These are phyloP conservation scores for Xenoacremonium recifei DNA, from an alignment of 2,329 filamentous ascomycete species.

Conservation along the genomic window DNA sequence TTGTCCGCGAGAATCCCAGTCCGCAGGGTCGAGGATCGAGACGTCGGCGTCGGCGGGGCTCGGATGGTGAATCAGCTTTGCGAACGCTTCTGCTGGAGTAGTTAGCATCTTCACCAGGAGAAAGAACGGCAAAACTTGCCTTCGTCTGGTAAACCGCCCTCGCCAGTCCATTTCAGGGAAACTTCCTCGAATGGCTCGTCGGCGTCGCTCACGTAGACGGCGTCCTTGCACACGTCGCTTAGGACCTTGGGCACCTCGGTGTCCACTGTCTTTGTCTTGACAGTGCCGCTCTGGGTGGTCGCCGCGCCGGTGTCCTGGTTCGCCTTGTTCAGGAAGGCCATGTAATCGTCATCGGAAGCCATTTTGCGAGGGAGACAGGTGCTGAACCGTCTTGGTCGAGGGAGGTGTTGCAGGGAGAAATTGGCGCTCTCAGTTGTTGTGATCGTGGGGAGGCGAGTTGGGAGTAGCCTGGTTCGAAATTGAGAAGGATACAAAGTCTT, in stretches of 20 bases:
- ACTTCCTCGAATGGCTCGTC: constrained; percentile 86
- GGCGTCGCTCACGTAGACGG: constrained; percentile 75
- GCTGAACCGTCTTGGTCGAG: constrained; percentile 17
- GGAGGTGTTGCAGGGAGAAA: background rate
- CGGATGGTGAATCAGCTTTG: constrained; percentile 61
- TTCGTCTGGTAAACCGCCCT: constrained; percentile 57
- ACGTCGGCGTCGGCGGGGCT: constrained; percentile 55
- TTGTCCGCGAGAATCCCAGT: constrained; percentile 71
- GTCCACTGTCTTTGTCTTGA: constrained; percentile 53
- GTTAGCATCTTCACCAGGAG: constrained; percentile 1
- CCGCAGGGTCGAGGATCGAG: constrained; percentile 62
- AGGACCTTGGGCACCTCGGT: constrained; percentile 61
- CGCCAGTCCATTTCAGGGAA: constrained; percentile 58
- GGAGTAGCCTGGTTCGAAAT: background rate
- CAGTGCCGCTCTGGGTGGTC: constrained; percentile 29
- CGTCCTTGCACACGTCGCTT: constrained; percentile 46
- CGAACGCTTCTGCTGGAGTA: constrained; percentile 63
- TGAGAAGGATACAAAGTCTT: constrained; percentile 4
- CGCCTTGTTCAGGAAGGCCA: constrained; percentile 81
- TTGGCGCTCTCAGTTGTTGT: background rate
- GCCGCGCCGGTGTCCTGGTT: constrained; percentile 63
- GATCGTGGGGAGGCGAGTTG: background rate
- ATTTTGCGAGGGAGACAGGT: constrained; percentile 41
- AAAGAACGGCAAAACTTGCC: constrained; percentile 42
- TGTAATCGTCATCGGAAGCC: constrained; percentile 80